Base-by-base conservation (phyloP, 306 rosid species). In the Luffa aegyptiaca region DNA sequence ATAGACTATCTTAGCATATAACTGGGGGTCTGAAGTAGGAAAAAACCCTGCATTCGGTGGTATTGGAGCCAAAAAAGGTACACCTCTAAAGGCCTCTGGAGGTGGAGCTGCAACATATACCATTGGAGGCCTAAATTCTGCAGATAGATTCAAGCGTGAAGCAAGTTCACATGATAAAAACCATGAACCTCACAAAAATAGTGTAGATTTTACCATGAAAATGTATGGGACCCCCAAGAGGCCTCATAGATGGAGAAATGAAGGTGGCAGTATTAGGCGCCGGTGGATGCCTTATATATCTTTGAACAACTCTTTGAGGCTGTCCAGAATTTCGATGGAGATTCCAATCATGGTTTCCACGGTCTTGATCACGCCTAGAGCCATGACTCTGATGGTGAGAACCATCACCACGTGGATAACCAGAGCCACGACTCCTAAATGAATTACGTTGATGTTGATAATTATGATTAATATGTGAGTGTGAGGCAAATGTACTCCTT, bases 331-430 rank as follows among this genome's bases (percentile, higher is more conserved):
- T 89, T 49, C 90, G 81, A 76, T 82, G 86, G 61, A 74, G 56
- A 80, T 85, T 92, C 98, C 97, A 92, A 33, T 94, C 91, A 75
- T 89, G 94, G 82, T 86, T 87, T 44, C 92, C 92, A 0, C 91
- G 93, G 58, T 88, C 97, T 13, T 91, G 97, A 79, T 92, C 92
- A 2, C 97, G 94, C 87, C 96, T 89, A 68, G 77, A 76, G 21
- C 90, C 89, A 41, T 87, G 82, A 70, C 71, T 83, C 46, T 94
- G 88, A 83, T 89, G 92, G 83, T 88, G 88, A 80, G 88, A 48
- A 76, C 93, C 86, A 83, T 89, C 96, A 76, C 96, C 94, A n/a
- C 91, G 91, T 16, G 85, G 88, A 81, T 91, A 69, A 69, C 96
- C 90, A 14, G 85, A 82, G 69, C 84, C 92, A 12, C 96, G 91